These are phyloP conservation scores for Candida arabinofermentans DNA, from an alignment of 805 yeast genomes.

Conservation along the genomic window DNA sequence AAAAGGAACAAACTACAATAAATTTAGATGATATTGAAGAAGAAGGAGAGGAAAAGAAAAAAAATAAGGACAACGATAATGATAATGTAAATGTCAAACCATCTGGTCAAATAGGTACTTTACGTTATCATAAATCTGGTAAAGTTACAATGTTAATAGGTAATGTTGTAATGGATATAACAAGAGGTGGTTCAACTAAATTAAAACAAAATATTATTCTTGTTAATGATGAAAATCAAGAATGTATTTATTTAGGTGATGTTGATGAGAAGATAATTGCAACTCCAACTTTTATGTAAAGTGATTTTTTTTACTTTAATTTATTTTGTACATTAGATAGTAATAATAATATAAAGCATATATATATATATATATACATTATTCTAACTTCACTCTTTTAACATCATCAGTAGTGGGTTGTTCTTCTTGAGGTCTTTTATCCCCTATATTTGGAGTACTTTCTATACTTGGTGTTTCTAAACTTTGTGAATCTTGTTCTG, in stretches of 20 bases:
- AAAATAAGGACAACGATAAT: too few relatives aligned
- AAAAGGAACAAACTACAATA: not conserved
- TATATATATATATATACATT: not conserved
- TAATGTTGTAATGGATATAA: conserved; percentile 60
- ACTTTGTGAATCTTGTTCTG: too few relatives aligned
- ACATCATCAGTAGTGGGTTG: conserved; percentile 6
- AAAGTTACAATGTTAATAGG: conserved; percentile 73
- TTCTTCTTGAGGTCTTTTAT: not conserved
- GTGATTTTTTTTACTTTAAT: not conserved
- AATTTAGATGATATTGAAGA: not conserved
- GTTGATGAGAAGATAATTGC: conserved; percentile 54
- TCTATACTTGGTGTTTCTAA: too few relatives aligned
- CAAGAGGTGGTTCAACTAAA: conserved; percentile 63
- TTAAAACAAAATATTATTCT: conserved; percentile 71
- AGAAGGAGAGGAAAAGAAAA: not conserved
- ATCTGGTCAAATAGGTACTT: conserved; percentile 63
- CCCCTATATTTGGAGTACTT: conserved; percentile 4
- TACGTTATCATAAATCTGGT: conserved; percentile 82
- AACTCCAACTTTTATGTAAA: conserved; percentile 42
- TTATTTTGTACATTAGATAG: not conserved
- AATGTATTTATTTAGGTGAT: conserved; percentile 49
- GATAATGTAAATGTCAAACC: not conserved
- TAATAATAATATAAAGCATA: too few relatives aligned
- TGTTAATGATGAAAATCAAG: conserved; percentile 34
- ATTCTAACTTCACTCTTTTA: conserved; percentile 21